Evolutionary conservation across 106 monocot genomes (phyloP).

Genomic region (Allium fistulosum): DNA sequence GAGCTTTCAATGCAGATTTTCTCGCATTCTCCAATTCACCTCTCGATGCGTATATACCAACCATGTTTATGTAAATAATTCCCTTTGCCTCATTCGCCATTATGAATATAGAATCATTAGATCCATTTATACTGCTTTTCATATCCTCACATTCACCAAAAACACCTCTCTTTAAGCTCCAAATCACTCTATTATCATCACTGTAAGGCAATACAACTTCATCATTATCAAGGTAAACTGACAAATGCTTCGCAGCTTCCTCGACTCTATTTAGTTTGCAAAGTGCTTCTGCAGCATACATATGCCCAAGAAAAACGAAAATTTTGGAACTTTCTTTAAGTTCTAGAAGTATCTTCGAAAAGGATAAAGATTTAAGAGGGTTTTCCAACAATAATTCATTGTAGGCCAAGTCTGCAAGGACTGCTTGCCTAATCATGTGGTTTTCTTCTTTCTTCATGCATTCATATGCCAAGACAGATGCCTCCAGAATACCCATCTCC

Average conservation of each 20-base stretch:
- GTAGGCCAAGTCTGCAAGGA: conserved; percentile 72
- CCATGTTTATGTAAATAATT: conserved; percentile 39
- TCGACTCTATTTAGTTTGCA: conserved; percentile 51
- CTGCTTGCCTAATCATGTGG: conserved; percentile 51
- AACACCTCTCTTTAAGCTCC: conserved; percentile 17
- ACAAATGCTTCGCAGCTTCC: conserved; percentile 63
- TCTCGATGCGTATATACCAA: conserved; percentile 40
- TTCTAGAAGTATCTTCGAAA: conserved; percentile 41
- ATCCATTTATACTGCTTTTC: conserved; percentile 8
- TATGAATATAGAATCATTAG: conserved; percentile 13
- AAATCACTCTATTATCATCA: conserved; percentile 51
- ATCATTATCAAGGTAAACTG: conserved; percentile 31
- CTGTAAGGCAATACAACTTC: conserved; percentile 41
- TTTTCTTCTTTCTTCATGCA: conserved; percentile 53
- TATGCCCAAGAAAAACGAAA: conserved; percentile 49
- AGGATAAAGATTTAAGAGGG: conserved; percentile 46
- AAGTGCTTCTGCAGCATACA: conserved; percentile 93
- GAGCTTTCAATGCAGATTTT: conserved; percentile 27
- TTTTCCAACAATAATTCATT: conserved; percentile 63
- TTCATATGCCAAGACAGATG: conserved; percentile 41
- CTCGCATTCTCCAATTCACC: conserved; percentile 66
- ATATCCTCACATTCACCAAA: conserved; percentile 49
- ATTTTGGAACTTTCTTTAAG: conserved; percentile 58
- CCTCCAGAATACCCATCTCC: conserved; percentile 25
- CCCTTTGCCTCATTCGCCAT: conserved; percentile 56